Conservation (phyloP, 2,329 filamentous ascomycete species). For the Arachnomyces sp. region DNA sequence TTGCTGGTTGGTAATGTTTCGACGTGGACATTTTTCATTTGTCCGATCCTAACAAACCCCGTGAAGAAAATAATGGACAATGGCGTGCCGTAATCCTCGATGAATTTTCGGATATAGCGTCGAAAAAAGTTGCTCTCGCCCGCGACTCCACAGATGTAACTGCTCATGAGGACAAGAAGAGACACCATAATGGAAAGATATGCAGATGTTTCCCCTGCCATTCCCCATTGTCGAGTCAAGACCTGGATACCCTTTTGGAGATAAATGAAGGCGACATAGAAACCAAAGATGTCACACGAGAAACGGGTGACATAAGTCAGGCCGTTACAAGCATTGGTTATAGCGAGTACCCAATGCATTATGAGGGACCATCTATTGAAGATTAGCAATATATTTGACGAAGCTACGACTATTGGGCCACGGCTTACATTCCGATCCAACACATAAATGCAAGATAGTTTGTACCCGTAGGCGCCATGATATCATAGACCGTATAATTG, state of each 20-base stretch:
- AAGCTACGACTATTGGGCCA: background rate
- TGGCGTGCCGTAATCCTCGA: constrained; percentile 85
- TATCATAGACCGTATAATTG: constrained; percentile 90
- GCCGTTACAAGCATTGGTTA: constrained; percentile 80
- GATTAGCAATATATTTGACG: background rate
- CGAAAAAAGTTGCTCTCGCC: constrained; percentile 66
- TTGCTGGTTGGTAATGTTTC: constrained; percentile 66
- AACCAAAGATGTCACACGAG: constrained; percentile 88
- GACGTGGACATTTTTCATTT: constrained; percentile 64
- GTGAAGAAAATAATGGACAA: constrained; percentile 81
- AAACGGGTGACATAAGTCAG: constrained; percentile 87
- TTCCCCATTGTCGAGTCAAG: constrained; percentile 63
- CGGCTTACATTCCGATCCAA: constrained; percentile 71
- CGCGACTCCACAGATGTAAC: constrained; percentile 65
- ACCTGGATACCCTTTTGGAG: constrained; percentile 87
- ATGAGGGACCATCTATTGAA: constrained; percentile 64
- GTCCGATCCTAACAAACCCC: constrained; percentile 78
- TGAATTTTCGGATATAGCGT: constrained; percentile 68
- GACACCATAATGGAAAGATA: constrained; percentile 74
- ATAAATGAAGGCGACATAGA: constrained; percentile 89
- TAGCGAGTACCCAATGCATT: constrained; percentile 75
- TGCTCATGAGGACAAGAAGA: constrained; percentile 68
- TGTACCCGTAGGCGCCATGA: constrained; percentile 67
- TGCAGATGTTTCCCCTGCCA: constrained; percentile 51
- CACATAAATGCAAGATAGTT: constrained; percentile 87